phyloP scores from a whole-genome alignment of 148 eudicot genomes.

The Rhododendron simsii region DNA sequence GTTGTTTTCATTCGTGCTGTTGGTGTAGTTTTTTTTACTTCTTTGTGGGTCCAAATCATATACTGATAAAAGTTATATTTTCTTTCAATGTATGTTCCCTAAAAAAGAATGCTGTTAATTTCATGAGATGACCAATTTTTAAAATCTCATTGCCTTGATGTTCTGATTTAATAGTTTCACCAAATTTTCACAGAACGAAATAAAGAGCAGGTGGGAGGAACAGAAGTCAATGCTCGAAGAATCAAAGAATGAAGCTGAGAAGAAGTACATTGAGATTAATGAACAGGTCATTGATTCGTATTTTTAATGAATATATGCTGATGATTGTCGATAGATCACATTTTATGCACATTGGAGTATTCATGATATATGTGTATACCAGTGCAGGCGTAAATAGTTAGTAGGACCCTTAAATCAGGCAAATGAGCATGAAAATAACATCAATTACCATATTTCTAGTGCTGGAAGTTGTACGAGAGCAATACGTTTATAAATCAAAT shows the following conservation, averaged over 20 bases:
- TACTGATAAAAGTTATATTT: neutral
- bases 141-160: neutral
- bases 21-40: neutral
- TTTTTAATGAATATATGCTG: neutral
- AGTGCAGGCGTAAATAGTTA: neutral
- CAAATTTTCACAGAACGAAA: slow-evolving; percentile 33
- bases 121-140: neutral
- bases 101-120: neutral
- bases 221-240: slow-evolving; percentile 64
- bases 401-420: neutral
- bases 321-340: too few relatives aligned
- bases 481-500: neutral
- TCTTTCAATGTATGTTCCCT: neutral
- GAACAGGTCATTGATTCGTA: slow-evolving; percentile 42
- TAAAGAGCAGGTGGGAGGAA: slow-evolving; percentile 63
- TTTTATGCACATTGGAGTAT: neutral
- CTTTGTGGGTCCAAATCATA: neutral
- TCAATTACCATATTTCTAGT: neutral
- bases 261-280: slow-evolving; percentile 63
- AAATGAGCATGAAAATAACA: neutral
- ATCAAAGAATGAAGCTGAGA: slow-evolving; percentile 58
- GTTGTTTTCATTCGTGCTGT: neutral
- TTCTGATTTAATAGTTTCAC: neutral
- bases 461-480: neutral
- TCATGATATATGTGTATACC: neutral